Evolutionary conservation across 2,329 filamentous ascomycete genomes (phyloP).

Genomic region (Arthrinium puccinioides): DNA sequence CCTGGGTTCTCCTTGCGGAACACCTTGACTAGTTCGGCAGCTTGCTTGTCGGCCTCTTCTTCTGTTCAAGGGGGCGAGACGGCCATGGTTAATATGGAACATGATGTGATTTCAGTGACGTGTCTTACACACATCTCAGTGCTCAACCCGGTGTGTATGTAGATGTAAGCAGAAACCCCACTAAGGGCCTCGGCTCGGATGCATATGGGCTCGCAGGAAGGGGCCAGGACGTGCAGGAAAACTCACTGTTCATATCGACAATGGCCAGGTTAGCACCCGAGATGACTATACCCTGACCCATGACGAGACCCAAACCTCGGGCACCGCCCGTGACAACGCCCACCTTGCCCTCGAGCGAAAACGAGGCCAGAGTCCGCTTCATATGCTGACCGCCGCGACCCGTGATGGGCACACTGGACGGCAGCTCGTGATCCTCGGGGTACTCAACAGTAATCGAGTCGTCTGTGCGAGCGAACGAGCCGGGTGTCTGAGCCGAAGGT

Average conservation of each 20-base stretch:
- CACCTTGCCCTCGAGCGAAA: constrained; percentile 78
- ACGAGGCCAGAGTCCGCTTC: constrained; percentile 77
- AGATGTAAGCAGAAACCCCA: no score
- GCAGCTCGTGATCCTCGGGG: constrained; percentile 66
- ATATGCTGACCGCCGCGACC: constrained; percentile 75
- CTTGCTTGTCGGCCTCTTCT: constrained; percentile 76
- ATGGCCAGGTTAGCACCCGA: constrained; percentile 86
- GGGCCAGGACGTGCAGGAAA: neutral
- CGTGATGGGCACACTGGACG: constrained; percentile 61
- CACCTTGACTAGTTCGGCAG: constrained; percentile 62
- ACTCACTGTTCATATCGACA: constrained; percentile 84
- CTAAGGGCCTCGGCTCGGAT: no score
- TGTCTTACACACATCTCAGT: no score
- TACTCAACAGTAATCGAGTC: constrained; percentile 72
- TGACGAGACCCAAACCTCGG: constrained; percentile 80
- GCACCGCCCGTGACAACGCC: constrained; percentile 87
- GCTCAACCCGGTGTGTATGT: no score
- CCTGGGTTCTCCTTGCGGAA: constrained; percentile 77
- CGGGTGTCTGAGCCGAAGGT: constrained; percentile 25
- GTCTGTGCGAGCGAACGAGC: constrained; percentile 73
- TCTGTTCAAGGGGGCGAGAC: constrained; percentile 37
- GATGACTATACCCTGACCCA: constrained; percentile 85
- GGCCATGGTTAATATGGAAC: no score
- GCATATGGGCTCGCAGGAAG: no score
- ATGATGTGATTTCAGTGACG: no score